Conservation (phyloP, 176 grass and related monocot species). For the Aegilops umbellulata region DNA sequence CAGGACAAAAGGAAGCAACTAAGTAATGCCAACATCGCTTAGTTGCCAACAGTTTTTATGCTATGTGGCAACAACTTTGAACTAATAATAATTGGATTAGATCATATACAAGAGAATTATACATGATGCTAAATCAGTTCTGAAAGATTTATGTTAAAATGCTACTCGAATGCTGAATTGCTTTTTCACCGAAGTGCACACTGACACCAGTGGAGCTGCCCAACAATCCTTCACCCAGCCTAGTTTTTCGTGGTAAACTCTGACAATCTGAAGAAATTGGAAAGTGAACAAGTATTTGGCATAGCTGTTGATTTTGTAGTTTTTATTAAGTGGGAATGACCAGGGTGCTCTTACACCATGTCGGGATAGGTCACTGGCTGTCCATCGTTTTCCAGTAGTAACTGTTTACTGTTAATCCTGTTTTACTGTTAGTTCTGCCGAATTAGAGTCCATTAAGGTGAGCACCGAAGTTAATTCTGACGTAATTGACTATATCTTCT, state of each 20-base stretch:
- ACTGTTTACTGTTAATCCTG: background rate
- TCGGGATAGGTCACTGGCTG: background rate
- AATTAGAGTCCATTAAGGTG: background rate
- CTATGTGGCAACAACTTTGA: background rate
- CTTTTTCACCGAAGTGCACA: background rate
- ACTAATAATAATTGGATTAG: background rate
- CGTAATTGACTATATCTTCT: constrained; percentile 8
- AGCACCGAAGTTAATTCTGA: background rate
- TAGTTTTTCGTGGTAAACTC: background rate
- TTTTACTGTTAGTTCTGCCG: background rate
- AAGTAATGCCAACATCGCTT: background rate
- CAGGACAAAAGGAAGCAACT: background rate
- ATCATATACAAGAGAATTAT: background rate
- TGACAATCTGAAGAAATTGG: background rate
- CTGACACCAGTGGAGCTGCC: background rate
- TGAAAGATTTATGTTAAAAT: background rate
- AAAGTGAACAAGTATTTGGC: background rate
- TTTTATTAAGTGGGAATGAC: background rate
- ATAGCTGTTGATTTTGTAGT: background rate
- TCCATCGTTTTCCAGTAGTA: background rate
- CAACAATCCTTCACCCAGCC: background rate
- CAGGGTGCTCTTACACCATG: background rate
- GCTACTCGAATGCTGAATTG: constrained; percentile 8
- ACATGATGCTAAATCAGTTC: background rate
- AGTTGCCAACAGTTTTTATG: background rate